Conservation (phyloP, 148 eudicot genomes). For the Vaccinium myrtillus region DNA sequence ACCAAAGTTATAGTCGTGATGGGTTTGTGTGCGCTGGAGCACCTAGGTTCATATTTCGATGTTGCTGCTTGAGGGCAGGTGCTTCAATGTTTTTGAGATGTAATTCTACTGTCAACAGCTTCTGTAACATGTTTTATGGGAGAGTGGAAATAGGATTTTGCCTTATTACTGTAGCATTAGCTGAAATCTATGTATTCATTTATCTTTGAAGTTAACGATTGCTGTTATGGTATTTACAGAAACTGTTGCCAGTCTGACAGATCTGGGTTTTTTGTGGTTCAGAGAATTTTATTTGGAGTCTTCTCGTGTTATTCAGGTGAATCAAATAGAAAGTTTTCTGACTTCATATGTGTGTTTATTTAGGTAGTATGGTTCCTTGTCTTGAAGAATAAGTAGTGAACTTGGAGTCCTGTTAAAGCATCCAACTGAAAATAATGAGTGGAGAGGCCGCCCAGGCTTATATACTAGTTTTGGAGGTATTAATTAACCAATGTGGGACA, state of each 20-base stretch:
- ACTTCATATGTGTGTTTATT: neutral
- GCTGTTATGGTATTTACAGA: conserved; percentile 49
- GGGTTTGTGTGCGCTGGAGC: neutral
- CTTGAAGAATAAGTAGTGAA: conserved; percentile 6
- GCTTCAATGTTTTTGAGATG: neutral
- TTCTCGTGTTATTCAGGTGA: conserved; percentile 98
- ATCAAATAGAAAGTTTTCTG: neutral
- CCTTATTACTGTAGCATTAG: neutral
- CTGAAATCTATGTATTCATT: neutral
- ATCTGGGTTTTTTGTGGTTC: conserved; percentile 97
- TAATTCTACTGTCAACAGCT: neutral
- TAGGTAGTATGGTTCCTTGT: neutral
- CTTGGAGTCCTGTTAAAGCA: neutral
- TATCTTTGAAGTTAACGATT: conserved; percentile 4
- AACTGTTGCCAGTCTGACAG: conserved; percentile 78
- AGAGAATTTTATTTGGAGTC: conserved; percentile 98
- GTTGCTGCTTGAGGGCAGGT: neutral
- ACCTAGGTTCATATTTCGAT: neutral
- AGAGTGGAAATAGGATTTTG: neutral
- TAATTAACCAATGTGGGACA: too few species aligned
- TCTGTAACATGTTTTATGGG: neutral
- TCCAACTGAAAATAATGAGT: too few species aligned
- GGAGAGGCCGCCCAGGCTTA: too few species aligned
- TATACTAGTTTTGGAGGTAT: too few species aligned
- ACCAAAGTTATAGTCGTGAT: neutral